phyloP scores from a whole-genome alignment of 1,284 basidiomycete species.

The Trichosporon sp. region DNA sequence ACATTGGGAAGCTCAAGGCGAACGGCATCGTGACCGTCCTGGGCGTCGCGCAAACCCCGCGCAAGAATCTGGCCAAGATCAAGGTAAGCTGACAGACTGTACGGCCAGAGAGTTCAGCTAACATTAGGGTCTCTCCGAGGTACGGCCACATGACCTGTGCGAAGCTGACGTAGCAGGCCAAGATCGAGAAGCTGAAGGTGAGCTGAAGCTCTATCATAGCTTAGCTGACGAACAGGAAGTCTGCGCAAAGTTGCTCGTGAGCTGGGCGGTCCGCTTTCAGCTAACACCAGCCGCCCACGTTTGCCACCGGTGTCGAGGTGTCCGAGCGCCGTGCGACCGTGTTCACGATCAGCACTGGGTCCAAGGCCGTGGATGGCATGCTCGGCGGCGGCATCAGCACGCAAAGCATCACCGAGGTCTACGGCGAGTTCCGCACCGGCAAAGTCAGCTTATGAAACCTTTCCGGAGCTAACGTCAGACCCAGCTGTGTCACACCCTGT shows the following conservation, averaged over 20 bases:
- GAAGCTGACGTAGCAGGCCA: constrained; percentile 55
- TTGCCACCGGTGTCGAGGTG: constrained; percentile 82
- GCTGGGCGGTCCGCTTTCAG: neutral
- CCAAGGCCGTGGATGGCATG: constrained; percentile 81
- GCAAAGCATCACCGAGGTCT: constrained; percentile 76
- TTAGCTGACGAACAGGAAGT: constrained; percentile 62
- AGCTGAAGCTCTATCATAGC: constrained; percentile 5
- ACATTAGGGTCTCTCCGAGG: constrained; percentile 42
- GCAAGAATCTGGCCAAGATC: constrained; percentile 80
- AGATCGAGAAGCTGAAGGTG: constrained; percentile 92
- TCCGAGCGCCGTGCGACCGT: constrained; percentile 77
- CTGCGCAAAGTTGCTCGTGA: constrained; percentile 72
- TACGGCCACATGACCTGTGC: neutral
- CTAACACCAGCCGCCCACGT: constrained; percentile 67
- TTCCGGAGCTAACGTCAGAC: constrained; percentile 64
- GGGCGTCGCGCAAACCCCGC: constrained; percentile 63
- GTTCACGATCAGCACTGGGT: constrained; percentile 75
- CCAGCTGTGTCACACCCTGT: constrained; percentile 87
- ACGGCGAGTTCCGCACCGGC: constrained; percentile 50
- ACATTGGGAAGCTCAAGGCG: constrained; percentile 84
- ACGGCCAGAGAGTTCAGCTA: neutral
- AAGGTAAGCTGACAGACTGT: constrained; percentile 58
- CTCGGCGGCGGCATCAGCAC: constrained; percentile 82
- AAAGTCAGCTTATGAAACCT: constrained; percentile 57
- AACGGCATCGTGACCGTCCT: constrained; percentile 52